These are phyloP conservation scores for Mycena galopus DNA, from an alignment of 768 basidiomycete species.

Conservation along the genomic window DNA sequence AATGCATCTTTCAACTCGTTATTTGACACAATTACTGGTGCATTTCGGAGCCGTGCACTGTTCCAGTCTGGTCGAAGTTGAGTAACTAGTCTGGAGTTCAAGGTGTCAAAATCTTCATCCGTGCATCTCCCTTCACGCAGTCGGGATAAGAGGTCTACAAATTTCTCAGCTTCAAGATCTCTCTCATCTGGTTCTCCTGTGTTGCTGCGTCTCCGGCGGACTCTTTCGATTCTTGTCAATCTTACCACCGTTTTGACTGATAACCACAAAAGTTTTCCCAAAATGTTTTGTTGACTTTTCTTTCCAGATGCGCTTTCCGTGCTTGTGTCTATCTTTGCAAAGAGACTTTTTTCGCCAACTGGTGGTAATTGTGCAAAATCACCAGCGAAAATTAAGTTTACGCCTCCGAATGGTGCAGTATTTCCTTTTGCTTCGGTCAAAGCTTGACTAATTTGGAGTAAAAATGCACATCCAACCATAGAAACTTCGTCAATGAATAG, in stretches of 20 bases:
- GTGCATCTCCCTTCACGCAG: too few species aligned
- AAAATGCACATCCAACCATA: not conserved
- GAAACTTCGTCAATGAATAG: not conserved
- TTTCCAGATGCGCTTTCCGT: too few species aligned
- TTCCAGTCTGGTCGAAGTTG: not conserved
- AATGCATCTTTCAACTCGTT: slow-evolving; percentile 1
- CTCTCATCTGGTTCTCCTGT: too few species aligned
- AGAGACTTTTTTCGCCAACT: not conserved
- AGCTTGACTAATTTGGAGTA: not conserved
- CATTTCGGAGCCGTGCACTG: not conserved
- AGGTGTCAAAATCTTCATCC: too few species aligned
- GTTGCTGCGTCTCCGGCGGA: too few species aligned
- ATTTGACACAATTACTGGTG: not conserved
- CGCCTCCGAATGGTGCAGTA: not conserved
- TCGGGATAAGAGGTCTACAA: too few species aligned
- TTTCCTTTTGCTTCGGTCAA: not conserved
- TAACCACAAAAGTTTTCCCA: too few species aligned
- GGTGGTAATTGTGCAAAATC: not conserved
- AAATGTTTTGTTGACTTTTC: too few species aligned
- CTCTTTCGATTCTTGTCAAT: too few species aligned
- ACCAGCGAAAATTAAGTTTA: not conserved
- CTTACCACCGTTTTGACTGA: too few species aligned
- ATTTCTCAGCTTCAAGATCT: too few species aligned
- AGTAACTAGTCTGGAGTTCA: not conserved
- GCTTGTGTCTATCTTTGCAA: too few species aligned